A percentile compares a stretch with the other conserved stretches of the same genome.
These are phyloP conservation scores for Fusarium sp. DNA, from an alignment of 2,329 filamentous ascomycete species.

Conservation along the genomic window DNA sequence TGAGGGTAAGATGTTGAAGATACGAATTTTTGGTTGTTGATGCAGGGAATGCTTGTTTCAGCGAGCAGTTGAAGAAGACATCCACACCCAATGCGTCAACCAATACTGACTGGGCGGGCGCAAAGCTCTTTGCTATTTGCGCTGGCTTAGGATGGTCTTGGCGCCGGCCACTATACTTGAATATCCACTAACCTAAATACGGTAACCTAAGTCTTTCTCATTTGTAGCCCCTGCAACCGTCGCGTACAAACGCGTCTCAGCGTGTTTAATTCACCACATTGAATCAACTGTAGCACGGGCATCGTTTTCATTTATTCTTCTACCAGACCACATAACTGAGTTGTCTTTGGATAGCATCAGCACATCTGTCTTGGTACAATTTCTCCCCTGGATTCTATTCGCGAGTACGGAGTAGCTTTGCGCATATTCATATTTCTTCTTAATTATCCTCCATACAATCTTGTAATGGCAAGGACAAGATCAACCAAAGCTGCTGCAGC, in stretches of 20 bases:
- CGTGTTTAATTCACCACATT: constrained; percentile 18
- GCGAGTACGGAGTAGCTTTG: not conserved
- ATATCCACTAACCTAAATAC: constrained; percentile 12
- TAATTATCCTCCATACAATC: not conserved
- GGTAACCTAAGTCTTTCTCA: not conserved
- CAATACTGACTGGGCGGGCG: not conserved
- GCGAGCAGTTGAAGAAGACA: constrained; percentile 9
- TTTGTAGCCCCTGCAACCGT: constrained; percentile 15
- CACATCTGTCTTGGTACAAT: not conserved
- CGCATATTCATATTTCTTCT: not conserved
- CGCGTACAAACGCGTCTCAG: constrained; percentile 30
- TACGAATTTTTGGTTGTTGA: constrained; percentile 23
- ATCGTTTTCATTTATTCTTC: not conserved
- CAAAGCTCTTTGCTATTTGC: not conserved
- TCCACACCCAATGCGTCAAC: constrained; percentile 1
- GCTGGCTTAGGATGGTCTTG: constrained; percentile 3
- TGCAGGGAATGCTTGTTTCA: constrained; percentile 27
- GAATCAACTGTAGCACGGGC: not conserved
- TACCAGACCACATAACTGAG: not conserved
- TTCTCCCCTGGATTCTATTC: not conserved
- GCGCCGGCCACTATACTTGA: constrained; percentile 2
- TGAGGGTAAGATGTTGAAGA: constrained; percentile 18
- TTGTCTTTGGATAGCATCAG: not conserved
- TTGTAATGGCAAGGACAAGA: constrained; percentile 60
- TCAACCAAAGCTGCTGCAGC: constrained; percentile 49